These are phyloP conservation scores for Candida incommunis DNA, from an alignment of 805 yeast species.

Conservation along the genomic window DNA sequence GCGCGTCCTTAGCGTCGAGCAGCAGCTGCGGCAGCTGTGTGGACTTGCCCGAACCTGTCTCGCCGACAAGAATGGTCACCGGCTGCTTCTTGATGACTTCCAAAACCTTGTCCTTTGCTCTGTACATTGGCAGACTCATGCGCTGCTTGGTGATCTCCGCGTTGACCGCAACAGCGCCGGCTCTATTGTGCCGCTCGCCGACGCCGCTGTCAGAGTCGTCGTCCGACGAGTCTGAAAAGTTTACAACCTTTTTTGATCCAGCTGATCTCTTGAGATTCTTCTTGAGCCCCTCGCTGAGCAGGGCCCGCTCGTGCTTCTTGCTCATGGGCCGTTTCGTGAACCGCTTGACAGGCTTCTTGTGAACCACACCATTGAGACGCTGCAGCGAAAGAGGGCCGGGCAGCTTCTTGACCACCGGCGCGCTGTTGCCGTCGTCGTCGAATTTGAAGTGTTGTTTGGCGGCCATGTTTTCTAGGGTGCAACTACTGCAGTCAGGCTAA, in stretches of 20 bases:
- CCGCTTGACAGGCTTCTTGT: neutral
- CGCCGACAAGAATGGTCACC: slow-evolving; percentile 81
- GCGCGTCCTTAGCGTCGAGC: slow-evolving; percentile 29
- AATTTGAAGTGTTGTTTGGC: slow-evolving; percentile 1
- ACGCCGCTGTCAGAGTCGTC: neutral
- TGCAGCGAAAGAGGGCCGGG: neutral
- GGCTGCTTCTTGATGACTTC: slow-evolving; percentile 38
- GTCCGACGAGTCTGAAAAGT: neutral
- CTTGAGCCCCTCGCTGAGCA: neutral
- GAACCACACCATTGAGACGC: neutral
- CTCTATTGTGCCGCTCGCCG: neutral
- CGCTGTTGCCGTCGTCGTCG: neutral
- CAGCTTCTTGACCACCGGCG: neutral
- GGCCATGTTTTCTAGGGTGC: slow-evolving; percentile 4
- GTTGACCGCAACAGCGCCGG: neutral
- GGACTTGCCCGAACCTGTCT: slow-evolving; percentile 96
- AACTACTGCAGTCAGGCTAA: neutral
- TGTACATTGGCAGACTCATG: slow-evolving; percentile 58
- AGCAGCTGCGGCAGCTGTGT: slow-evolving; percentile 92
- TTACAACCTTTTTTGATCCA: neutral
- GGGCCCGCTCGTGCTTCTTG: no score
- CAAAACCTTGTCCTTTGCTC: slow-evolving; percentile 50
- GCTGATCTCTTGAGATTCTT: neutral
- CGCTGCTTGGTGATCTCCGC: slow-evolving; percentile 36
- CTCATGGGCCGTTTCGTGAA: neutral